phyloP scores from a whole-genome alignment of 1,284 basidiomycete genomes.

The Xerocomus nothofagi region DNA sequence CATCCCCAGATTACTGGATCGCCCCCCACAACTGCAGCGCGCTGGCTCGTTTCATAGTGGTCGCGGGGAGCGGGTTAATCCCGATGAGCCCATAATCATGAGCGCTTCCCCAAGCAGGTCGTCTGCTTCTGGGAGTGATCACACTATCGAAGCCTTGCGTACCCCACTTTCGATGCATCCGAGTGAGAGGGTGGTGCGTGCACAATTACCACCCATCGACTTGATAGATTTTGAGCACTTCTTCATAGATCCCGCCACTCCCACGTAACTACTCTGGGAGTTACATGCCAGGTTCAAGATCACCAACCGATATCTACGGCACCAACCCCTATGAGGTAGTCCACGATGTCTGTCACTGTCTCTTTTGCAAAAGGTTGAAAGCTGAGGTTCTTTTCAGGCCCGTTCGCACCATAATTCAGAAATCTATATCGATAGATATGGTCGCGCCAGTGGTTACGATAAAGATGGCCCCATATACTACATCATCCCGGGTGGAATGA shows the following conservation, averaged over 20 bases:
- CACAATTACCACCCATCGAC: not conserved
- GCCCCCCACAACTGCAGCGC: slow-evolving; percentile 21
- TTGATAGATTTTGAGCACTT: not conserved
- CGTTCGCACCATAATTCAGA: slow-evolving; percentile 21
- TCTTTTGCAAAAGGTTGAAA: not conserved
- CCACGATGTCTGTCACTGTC: slow-evolving; percentile 13
- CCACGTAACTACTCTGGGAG: slow-evolving; percentile 26
- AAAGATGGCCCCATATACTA: slow-evolving; percentile 51
- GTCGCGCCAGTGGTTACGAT: slow-evolving; percentile 28
- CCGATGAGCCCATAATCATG: slow-evolving; percentile 30
- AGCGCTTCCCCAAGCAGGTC: slow-evolving; percentile 22
- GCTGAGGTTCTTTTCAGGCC: slow-evolving; percentile 20
- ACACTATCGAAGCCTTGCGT: slow-evolving; percentile 31
- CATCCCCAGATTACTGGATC: slow-evolving; percentile 29
- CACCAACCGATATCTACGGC: slow-evolving; percentile 35
- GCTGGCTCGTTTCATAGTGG: slow-evolving; percentile 25
- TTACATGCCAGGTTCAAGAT: slow-evolving; percentile 21
- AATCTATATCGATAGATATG: slow-evolving; percentile 21
- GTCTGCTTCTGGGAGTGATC: slow-evolving; percentile 31
- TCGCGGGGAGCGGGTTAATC: slow-evolving; percentile 18
- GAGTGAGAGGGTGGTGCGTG: slow-evolving; percentile 30
- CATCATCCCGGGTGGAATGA: slow-evolving; percentile 62
- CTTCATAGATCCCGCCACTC: slow-evolving; percentile 31
- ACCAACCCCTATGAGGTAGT: slow-evolving; percentile 22
- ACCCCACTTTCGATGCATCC: slow-evolving; percentile 24